Conservation (phyloP, 768 basidiomycete genomes). For the Lactifluus echinatus region DNA sequence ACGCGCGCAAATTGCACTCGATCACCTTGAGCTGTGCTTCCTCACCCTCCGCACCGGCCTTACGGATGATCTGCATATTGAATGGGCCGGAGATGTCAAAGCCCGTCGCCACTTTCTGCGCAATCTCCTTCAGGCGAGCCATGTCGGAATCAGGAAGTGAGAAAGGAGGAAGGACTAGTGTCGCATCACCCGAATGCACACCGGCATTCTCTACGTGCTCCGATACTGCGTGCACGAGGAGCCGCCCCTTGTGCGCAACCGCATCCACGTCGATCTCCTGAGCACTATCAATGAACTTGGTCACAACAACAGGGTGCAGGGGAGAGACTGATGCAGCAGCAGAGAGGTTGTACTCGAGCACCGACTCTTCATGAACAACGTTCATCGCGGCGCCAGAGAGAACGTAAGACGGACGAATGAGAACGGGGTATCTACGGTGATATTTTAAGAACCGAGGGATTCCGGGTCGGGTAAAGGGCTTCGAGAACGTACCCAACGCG, state of each 20-base stretch:
- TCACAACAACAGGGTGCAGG: slow-evolving; percentile 94
- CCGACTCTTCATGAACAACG: slow-evolving; percentile 87
- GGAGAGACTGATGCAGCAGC: slow-evolving; percentile 95
- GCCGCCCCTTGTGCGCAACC: slow-evolving; percentile 85
- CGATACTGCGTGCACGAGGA: slow-evolving; percentile 91
- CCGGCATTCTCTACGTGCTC: slow-evolving; percentile 99
- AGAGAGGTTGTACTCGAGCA: slow-evolving; percentile 89
- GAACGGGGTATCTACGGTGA: slow-evolving; percentile 73
- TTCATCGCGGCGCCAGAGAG: slow-evolving; percentile 99
- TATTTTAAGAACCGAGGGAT: slow-evolving; percentile 5
- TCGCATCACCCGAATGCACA: slow-evolving; percentile 98
- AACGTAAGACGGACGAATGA: slow-evolving; percentile 97
- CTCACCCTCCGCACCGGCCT: slow-evolving; percentile 45
- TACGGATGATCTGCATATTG: slow-evolving; percentile 99
- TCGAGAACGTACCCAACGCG: slow-evolving; percentile 58
- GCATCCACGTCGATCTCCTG: slow-evolving; percentile 99
- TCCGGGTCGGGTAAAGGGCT: neutral
- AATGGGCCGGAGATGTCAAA: slow-evolving; percentile 97
- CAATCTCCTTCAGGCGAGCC: slow-evolving; percentile 83
- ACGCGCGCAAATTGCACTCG: slow-evolving; percentile 97
- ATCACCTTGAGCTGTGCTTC: slow-evolving; percentile 86
- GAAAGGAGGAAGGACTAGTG: slow-evolving; percentile 92
- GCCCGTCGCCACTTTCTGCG: slow-evolving; percentile 88
- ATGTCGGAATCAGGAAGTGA: slow-evolving; percentile 70
- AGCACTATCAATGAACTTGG: slow-evolving; percentile 96